Evolutionary conservation across 2,329 filamentous ascomycete genomes (phyloP), one percentile per base, ranked within the genome.

Genomic region (Simplicillium aogashimaense): DNA sequence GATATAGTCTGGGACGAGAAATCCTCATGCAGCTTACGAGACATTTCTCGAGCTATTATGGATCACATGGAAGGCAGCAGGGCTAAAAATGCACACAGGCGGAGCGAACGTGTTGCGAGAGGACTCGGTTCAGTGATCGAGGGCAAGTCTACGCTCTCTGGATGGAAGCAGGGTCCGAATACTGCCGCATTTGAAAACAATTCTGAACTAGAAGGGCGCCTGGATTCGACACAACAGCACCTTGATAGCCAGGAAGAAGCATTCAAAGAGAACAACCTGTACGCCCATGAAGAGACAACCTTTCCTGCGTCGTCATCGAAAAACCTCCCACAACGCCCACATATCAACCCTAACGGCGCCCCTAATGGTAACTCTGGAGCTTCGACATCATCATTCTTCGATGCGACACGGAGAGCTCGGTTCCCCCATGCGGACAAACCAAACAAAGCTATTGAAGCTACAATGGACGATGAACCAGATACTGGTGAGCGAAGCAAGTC

Each of bases 41-140:
- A 38, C 5, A 43, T 50, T 2, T 49, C 54, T 6, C 40, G 48
- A 2, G 50, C 52, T 7, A 49, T 62, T 3, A 56, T 60, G 48
- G 47, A 50, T 1, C 54, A 60, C n/a, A 39, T 63, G 1, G 53
- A 59, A 11, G 43, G 47, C 2, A 52, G 47, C 25, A 45, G 50
- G 8, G 49, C 49, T 15, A 46, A 46, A 25, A 42, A 45, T 12
- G 47, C 48, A 8, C 50, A 56, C 17, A 40, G 47, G 5, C 47
- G 51, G 3, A 54, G 51, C 12, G 54, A 56, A 28, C 51, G 55
- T 10, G 61, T 61, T 56, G 50, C 60, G 14, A 47, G 57, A 28
- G 59, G 54, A 1, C 45, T 58, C 8, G 55, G 55, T 3, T 53
- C 46, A 18, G 58, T 58, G 7, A 42, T 58, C 14, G 55, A 57